Percentiles rank a stretch among this genome's conserved stretches.
Evolutionary conservation across 176 grass and related monocot species (phyloP).

Genomic region (Avena insularis): DNA sequence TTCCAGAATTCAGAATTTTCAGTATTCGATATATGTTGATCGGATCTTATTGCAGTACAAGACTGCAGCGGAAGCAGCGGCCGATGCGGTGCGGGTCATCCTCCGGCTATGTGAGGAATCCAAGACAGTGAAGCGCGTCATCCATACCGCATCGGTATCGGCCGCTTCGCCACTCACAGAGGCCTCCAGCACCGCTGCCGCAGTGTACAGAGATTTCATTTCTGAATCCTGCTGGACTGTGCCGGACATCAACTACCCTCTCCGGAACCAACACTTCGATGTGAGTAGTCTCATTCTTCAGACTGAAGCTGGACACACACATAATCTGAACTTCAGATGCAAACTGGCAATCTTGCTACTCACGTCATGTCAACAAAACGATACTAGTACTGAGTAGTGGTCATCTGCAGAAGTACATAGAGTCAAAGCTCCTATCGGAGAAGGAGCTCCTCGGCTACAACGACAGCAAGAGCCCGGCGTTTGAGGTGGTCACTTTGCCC

Average conservation of each 20-base stretch:
- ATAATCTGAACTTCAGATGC: not conserved
- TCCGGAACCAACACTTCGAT: not conserved
- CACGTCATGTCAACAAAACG: too few relatives aligned
- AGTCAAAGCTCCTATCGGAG: slow-evolving; percentile 55
- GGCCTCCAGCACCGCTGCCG: slow-evolving; percentile 1
- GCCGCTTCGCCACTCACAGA: slow-evolving; percentile 42
- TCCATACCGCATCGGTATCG: slow-evolving; percentile 42
- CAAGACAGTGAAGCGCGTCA: slow-evolving; percentile 53
- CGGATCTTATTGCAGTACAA: not conserved
- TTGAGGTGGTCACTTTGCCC: slow-evolving; percentile 67
- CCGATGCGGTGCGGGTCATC: slow-evolving; percentile 43
- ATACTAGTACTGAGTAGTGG: not conserved
- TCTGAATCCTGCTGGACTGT: slow-evolving; percentile 57
- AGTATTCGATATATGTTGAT: not conserved
- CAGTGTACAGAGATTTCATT: slow-evolving; percentile 36
- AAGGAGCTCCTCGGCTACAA: slow-evolving; percentile 63
- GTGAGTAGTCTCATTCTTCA: not conserved
- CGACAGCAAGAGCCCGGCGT: slow-evolving; percentile 27
- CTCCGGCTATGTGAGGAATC: slow-evolving; percentile 43
- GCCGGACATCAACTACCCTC: slow-evolving; percentile 40
- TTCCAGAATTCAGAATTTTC: not conserved
- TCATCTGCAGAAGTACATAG: slow-evolving; percentile 50
- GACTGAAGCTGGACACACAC: not conserved
- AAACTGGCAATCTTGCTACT: not conserved
- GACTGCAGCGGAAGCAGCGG: slow-evolving; percentile 50